These are phyloP conservation scores for Hirsutella thompsonii DNA, from an alignment of 2,329 filamentous ascomycete species.

Conservation along the genomic window DNA sequence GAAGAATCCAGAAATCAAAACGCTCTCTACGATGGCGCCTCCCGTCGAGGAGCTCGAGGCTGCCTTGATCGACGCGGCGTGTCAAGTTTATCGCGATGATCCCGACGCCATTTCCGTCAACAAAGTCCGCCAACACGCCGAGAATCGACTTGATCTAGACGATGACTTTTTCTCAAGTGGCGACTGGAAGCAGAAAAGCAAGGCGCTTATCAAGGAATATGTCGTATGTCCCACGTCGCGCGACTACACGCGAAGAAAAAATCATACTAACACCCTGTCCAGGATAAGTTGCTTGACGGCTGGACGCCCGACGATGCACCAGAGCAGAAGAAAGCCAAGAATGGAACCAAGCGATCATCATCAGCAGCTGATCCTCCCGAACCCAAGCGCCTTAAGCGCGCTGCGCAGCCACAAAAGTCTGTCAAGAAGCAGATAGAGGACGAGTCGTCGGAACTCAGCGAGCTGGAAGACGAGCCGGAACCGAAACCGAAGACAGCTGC, in stretches of 20 bases:
- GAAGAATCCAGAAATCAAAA: too few species aligned
- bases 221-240: too few species aligned
- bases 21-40: slow-evolving; percentile 22
- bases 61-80: slow-evolving; percentile 33
- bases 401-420: slow-evolving; percentile 15
- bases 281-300: slow-evolving; percentile 24
- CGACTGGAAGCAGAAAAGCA: slow-evolving; percentile 47
- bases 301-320: slow-evolving; percentile 17
- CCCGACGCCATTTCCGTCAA: slow-evolving; percentile 42
- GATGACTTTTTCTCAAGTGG: slow-evolving; percentile 34
- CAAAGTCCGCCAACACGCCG: slow-evolving; percentile 37
- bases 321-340: slow-evolving; percentile 15
- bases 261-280: neutral
- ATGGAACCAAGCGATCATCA: slow-evolving; percentile 19
- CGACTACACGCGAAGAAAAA: too few species aligned
- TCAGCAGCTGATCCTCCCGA: slow-evolving; percentile 20
- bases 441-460: slow-evolving; percentile 7
- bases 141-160: slow-evolving; percentile 33
- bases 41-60: slow-evolving; percentile 28
- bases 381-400: slow-evolving; percentile 25
- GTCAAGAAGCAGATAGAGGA: slow-evolving; percentile 12
- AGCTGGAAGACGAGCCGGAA: slow-evolving; percentile 4
- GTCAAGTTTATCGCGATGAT: slow-evolving; percentile 28
- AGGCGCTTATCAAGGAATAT: slow-evolving; percentile 38
- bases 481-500: slow-evolving; percentile 4